Conservation (phyloP, 305 asterid genomes). For the Rubia occidens region DNA sequence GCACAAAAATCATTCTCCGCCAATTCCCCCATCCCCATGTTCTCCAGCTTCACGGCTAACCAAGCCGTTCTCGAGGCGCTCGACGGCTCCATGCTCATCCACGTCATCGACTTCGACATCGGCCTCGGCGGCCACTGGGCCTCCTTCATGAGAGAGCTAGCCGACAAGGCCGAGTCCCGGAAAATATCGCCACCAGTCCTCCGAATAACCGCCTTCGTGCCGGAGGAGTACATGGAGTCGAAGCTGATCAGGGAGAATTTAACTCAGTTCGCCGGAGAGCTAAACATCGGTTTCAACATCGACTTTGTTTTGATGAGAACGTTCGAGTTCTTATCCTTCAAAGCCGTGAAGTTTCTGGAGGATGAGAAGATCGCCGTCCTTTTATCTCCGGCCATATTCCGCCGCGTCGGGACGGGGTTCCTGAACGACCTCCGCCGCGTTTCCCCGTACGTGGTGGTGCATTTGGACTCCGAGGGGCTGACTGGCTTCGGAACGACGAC, state of each 20-base stretch:
- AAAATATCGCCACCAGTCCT: constrained; percentile 35
- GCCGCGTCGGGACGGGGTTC: constrained; percentile 58
- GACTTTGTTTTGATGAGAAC: constrained; percentile 48
- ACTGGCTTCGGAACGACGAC: constrained; percentile 45
- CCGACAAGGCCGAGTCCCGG: constrained; percentile 46
- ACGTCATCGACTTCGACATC: constrained; percentile 83
- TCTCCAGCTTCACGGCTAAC: constrained; percentile 83
- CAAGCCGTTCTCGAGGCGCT: constrained; percentile 89
- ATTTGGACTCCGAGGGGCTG: constrained; percentile 63
- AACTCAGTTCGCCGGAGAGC: constrained; percentile 60
- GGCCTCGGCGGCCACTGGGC: constrained; percentile 96
- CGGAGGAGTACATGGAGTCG: constrained; percentile 59
- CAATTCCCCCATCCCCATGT: constrained; percentile 82
- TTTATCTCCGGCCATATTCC: constrained; percentile 60
- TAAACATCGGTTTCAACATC: constrained; percentile 54
- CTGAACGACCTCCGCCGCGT: constrained; percentile 56
- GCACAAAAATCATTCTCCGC: constrained; percentile 59
- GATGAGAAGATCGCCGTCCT: constrained; percentile 65
- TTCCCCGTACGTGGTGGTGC: constrained; percentile 75
- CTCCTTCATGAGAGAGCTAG: constrained; percentile 73
- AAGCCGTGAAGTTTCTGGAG: constrained; percentile 55
- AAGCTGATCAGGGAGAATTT: constrained; percentile 53
- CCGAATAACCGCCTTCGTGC: constrained; percentile 67
- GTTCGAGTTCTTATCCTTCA: constrained; percentile 58
- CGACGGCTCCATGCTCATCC: constrained; percentile 53